phyloP scores from a whole-genome alignment of 495 filamentous ascomycete genomes.

The Hypoxylon intermedium region DNA sequence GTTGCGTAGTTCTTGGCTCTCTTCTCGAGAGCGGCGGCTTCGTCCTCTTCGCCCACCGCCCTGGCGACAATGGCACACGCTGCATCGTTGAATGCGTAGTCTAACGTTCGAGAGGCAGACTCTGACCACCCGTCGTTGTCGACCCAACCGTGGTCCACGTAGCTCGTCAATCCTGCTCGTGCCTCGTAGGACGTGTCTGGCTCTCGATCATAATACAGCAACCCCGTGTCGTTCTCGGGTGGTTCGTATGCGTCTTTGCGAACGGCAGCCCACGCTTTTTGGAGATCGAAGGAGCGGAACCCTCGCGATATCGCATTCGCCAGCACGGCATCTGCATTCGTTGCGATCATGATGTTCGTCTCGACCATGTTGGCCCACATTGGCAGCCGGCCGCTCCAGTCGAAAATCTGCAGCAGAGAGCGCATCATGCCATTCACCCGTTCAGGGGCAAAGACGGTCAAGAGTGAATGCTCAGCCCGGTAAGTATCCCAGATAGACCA shows the following conservation, averaged over 20 bases:
- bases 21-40: constrained; percentile 27
- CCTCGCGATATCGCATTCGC: constrained; percentile 43
- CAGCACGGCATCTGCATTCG: constrained; percentile 45
- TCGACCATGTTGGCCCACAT: constrained; percentile 49
- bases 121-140: constrained; percentile 45
- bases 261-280: constrained; percentile 41
- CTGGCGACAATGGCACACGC: constrained; percentile 42
- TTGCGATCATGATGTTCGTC: constrained; percentile 47
- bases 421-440: constrained; percentile 46
- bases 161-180: constrained; percentile 42
- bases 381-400: constrained; percentile 43
- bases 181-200: constrained; percentile 43
- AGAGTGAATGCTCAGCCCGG: constrained; percentile 43
- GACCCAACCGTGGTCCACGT: constrained; percentile 46
- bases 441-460: constrained; percentile 42
- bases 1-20: constrained; percentile 38
- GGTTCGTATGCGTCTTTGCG: constrained; percentile 43
- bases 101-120: constrained; percentile 42
- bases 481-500: constrained; percentile 49
- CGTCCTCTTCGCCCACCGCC: constrained; percentile 22
- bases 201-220: constrained; percentile 43
- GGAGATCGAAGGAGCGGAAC: constrained; percentile 43
- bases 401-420: constrained; percentile 40
- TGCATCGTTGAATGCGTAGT: constrained; percentile 44
- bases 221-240: constrained; percentile 41